Evolutionary conservation across 805 yeast species (phyloP), one percentile per base, ranked within the genome.

Genomic region (Jamesozyma piceae): DNA sequence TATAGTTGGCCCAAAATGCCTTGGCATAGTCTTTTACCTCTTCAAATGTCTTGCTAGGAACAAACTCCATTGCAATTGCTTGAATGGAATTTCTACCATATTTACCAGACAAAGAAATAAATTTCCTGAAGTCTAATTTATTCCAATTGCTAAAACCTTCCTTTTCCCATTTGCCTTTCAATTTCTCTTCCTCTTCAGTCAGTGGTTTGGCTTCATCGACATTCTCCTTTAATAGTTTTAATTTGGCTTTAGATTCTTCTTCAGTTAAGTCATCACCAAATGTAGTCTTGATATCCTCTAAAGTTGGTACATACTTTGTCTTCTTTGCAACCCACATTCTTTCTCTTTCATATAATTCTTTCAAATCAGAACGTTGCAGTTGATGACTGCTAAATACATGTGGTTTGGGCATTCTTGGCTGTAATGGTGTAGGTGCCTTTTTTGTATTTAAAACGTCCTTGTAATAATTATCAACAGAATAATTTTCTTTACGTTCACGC

Each of bases 381-480:
- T 92, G 98, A 63, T 89, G 96, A 58, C 89, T 96, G 57, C 82
- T 85, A 29, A 87, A 69, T 43, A 78, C 80, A 47, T 84, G 67
- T 53, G 88, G 95, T 57, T 82, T 88, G 28, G 97, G 97, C 38
- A 94, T 86, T 49, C 75, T 76, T 21, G 95, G 95, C 2, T 81
- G 82, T 11, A 74, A 69, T 37, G 72, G 69, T 6, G 58, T 51
- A 0, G 64, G 43, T 0, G 78, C 59, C 26, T 48, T 48, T 54
- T 82, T 78, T 5, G 90, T 87, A 51, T 79, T 78, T 53, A 89
- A 66, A 14, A 81, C 87, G 55, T 80, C 90, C 58, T 82, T 81
- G 62, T 84, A 84, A 63, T 89, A 89, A 64, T 78, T 78, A 62
- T 89, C 96, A 50, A 90, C 82, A 2, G 87, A 79, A 60, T 89